Evolutionary conservation across 179 eudicot species (phyloP).

Genomic region (Spinacia oleracea): DNA sequence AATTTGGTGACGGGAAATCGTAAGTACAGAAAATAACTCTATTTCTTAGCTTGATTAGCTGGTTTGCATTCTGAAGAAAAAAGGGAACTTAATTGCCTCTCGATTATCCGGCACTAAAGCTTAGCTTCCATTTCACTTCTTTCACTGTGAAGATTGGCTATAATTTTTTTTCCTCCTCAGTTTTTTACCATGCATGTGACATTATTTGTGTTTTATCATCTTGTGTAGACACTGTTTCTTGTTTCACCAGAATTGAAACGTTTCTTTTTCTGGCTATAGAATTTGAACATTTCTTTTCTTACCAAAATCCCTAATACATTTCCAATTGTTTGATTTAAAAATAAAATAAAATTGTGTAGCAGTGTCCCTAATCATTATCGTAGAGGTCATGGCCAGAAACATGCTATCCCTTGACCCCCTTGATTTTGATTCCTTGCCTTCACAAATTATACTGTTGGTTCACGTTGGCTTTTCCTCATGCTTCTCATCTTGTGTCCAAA

Average conservation of each 20-base stretch:
- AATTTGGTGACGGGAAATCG: conserved; percentile 92
- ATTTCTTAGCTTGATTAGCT: conserved; percentile 11
- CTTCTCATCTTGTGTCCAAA: conserved; percentile 7
- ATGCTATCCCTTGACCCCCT: too few species aligned
- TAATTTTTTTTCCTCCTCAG: background rate
- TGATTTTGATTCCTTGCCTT: background rate
- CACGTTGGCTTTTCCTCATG: background rate
- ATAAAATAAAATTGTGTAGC: too few species aligned
- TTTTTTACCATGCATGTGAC: conserved; percentile 1
- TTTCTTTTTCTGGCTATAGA: background rate
- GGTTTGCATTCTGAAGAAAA: background rate
- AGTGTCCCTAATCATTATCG: background rate
- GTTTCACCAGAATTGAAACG: background rate
- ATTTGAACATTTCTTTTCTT: background rate
- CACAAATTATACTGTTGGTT: background rate
- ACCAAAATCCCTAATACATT: background rate
- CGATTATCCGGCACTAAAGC: background rate
- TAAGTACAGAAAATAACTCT: conserved; percentile 33
- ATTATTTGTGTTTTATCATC: background rate
- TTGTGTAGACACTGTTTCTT: background rate
- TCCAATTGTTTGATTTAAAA: background rate
- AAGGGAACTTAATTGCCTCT: background rate
- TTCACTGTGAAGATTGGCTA: background rate
- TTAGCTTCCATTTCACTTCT: background rate
- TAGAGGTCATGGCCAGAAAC: background rate